Conservation (phyloP, 495 filamentous ascomycete species). For the Lentithecium fluviatile region DNA sequence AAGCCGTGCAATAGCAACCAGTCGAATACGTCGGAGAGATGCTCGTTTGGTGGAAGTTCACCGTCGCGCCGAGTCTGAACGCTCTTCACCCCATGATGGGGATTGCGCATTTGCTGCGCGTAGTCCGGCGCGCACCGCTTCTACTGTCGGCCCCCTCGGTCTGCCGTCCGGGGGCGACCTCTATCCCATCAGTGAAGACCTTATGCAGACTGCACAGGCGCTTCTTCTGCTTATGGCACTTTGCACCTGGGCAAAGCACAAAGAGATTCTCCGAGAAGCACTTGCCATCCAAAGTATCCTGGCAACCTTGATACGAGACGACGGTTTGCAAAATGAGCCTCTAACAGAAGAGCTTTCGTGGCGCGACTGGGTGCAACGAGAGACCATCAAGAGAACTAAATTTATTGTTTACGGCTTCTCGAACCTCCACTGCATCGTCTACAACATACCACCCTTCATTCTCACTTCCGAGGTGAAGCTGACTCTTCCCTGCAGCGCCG, state of each 20-base stretch:
- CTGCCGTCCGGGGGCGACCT: slow-evolving; percentile 29
- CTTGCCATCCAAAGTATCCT: slow-evolving; percentile 54
- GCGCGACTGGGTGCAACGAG: slow-evolving; percentile 59
- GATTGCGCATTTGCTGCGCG: slow-evolving; percentile 6
- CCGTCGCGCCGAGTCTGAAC: slow-evolving; percentile 24
- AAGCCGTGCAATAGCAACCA: slow-evolving; percentile 53
- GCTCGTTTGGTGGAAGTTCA: slow-evolving; percentile 43
- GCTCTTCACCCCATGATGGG: slow-evolving; percentile 8
- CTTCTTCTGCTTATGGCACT: slow-evolving; percentile 57
- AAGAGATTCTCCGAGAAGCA: slow-evolving; percentile 57
- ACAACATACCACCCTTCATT: slow-evolving; percentile 57
- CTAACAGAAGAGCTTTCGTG: slow-evolving; percentile 46
- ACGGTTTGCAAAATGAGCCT: slow-evolving; percentile 49
- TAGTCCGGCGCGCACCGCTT: slow-evolving; percentile 14
- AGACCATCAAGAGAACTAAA: slow-evolving; percentile 55
- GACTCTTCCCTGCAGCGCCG: slow-evolving; percentile 56
- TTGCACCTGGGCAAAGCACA: slow-evolving; percentile 55
- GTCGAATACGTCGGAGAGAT: slow-evolving; percentile 50
- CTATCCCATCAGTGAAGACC: slow-evolving; percentile 48
- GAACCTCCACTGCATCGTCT: slow-evolving; percentile 58
- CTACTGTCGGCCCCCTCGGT: slow-evolving; percentile 24
- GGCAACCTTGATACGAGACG: slow-evolving; percentile 55
- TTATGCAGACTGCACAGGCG: slow-evolving; percentile 57
- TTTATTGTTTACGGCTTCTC: slow-evolving; percentile 60
- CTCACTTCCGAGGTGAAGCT: slow-evolving; percentile 63